phyloP scores from a whole-genome alignment of 192 early-diverging fungal genomes.

The Coemansia sp. region DNA sequence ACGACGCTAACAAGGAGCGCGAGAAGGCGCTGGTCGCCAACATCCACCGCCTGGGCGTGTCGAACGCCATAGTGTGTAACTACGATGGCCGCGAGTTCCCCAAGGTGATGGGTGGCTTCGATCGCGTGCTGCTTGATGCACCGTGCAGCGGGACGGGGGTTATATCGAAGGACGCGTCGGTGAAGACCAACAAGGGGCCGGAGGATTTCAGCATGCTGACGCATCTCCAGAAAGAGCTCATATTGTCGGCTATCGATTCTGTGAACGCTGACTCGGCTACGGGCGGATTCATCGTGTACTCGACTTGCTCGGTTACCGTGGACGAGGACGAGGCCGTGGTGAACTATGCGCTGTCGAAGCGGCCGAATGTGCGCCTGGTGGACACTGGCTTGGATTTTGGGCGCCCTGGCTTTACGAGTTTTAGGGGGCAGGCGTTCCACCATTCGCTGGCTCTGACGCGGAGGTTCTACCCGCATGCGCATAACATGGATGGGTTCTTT shows the following conservation, averaged over 20 bases:
- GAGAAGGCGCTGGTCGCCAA: slow-evolving; percentile 89
- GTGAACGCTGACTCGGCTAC: slow-evolving; percentile 90
- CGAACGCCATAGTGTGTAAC: slow-evolving; percentile 88
- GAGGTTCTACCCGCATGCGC: slow-evolving; percentile 94
- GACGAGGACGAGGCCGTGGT: slow-evolving; percentile 99
- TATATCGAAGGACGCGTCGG: slow-evolving; percentile 95
- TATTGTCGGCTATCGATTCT: slow-evolving; percentile 95
- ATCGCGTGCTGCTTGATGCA: slow-evolving; percentile 94
- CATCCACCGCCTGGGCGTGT: slow-evolving; percentile 84
- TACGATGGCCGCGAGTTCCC: slow-evolving; percentile 99
- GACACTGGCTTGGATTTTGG: slow-evolving; percentile 90
- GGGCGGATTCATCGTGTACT: slow-evolving; percentile 96
- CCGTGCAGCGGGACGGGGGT: slow-evolving; percentile 99
- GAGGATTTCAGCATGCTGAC: slow-evolving; percentile 92
- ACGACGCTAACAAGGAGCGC: slow-evolving; percentile 94
- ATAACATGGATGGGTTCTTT: slow-evolving; percentile 99
- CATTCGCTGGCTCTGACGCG: slow-evolving; percentile 75
- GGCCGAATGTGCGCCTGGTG: slow-evolving; percentile 93
- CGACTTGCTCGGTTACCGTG: slow-evolving; percentile 96
- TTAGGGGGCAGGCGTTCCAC: slow-evolving; percentile 87
- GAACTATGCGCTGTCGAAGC: slow-evolving; percentile 89
- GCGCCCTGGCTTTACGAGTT: slow-evolving; percentile 85
- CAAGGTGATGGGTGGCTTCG: slow-evolving; percentile 93
- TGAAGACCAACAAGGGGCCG: slow-evolving; percentile 93
- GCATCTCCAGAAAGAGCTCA: slow-evolving; percentile 93